A percentile compares a stretch with the other conserved stretches of the same genome.
phyloP scores from a whole-genome alignment of 257 asterid genomes.

The Nyctanthes arbortristis region DNA sequence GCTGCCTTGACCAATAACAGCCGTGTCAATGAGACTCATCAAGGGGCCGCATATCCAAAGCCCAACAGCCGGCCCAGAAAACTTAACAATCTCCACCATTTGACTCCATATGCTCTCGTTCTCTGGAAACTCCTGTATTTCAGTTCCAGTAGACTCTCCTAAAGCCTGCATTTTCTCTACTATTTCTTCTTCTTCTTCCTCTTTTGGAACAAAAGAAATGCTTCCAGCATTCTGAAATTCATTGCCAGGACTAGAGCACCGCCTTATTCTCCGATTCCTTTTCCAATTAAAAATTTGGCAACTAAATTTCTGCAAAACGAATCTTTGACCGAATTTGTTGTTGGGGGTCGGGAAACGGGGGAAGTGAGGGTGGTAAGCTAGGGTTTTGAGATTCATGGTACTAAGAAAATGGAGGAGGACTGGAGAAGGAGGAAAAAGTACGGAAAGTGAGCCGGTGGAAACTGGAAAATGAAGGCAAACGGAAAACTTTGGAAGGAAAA shows the following conservation, averaged over 20 bases:
- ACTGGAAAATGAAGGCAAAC: not conserved
- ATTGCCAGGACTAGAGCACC: slow-evolving; percentile 47
- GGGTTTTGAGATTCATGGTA: slow-evolving; percentile 49
- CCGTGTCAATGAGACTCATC: slow-evolving; percentile 96
- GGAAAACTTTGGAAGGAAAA: too few relatives aligned
- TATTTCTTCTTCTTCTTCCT: slow-evolving; percentile 21
- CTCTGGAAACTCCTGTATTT: slow-evolving; percentile 45
- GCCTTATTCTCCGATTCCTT: slow-evolving; percentile 18
- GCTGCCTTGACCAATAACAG: slow-evolving; percentile 91
- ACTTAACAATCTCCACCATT: slow-evolving; percentile 79
- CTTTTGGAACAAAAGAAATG: slow-evolving; percentile 29
- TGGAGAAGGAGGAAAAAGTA: not conserved
- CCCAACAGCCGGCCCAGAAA: slow-evolving; percentile 96
- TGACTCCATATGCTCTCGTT: slow-evolving; percentile 68
- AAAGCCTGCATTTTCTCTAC: slow-evolving; percentile 27
- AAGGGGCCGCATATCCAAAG: slow-evolving; percentile 92
- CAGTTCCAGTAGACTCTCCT: slow-evolving; percentile 25
- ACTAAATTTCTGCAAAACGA: slow-evolving; percentile 6
- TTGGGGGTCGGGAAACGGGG: slow-evolving; percentile 20
- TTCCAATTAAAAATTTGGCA: slow-evolving; percentile 19
- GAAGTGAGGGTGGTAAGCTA: slow-evolving; percentile 29
- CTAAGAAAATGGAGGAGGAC: slow-evolving; percentile 16
- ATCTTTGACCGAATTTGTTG: slow-evolving; percentile 22
- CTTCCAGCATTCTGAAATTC: slow-evolving; percentile 33
- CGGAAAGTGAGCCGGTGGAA: not conserved